Evolutionary conservation across 805 yeast genomes (phyloP).

Genomic region (Candida alai): DNA sequence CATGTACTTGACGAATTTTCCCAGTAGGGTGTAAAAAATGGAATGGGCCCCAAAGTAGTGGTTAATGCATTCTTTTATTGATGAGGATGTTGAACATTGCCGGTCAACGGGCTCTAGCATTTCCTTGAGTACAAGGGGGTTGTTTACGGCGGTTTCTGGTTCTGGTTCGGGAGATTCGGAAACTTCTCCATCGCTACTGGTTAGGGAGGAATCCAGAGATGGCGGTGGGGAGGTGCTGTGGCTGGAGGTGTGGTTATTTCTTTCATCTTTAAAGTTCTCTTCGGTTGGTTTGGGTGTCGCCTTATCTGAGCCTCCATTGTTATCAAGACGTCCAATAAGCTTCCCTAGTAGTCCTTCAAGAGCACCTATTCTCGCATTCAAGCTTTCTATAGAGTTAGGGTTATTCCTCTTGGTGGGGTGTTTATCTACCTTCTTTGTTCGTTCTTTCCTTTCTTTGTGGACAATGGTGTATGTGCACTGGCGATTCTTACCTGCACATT

Average conservation of each 20-base stretch:
- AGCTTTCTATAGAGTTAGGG: slow-evolving; percentile 5
- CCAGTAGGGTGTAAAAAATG: slow-evolving; percentile 26
- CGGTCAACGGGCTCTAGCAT: slow-evolving; percentile 8
- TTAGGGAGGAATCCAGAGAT: neutral
- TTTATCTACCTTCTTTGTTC: slow-evolving; percentile 13
- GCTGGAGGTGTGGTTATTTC: neutral
- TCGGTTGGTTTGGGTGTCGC: neutral
- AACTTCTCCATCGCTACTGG: slow-evolving; percentile 1
- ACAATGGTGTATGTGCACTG: slow-evolving; percentile 25
- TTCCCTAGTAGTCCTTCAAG: slow-evolving; percentile 16
- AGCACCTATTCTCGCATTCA: slow-evolving; percentile 13
- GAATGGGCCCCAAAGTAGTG: slow-evolving; percentile 21
- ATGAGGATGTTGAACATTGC: too few relatives aligned
- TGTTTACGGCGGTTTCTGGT: slow-evolving; percentile 3
- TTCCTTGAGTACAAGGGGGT: slow-evolving; percentile 8
- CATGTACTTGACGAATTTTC: slow-evolving; percentile 27
- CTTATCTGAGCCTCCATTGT: too few relatives aligned
- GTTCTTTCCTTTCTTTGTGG: slow-evolving; percentile 12
- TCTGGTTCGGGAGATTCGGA: neutral
- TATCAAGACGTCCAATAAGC: slow-evolving; percentile 14
- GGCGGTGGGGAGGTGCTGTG: slow-evolving; percentile 1
- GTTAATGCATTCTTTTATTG: slow-evolving; percentile 1
- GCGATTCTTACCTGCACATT: slow-evolving; percentile 31
- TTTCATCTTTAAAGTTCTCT: too few relatives aligned
- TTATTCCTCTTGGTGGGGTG: slow-evolving; percentile 3